Percentiles rank a stretch among this genome's conserved stretches.
Evolutionary conservation across 169 alveolate genomes (phyloP).

Genomic region (Plasmodium sp.): DNA sequence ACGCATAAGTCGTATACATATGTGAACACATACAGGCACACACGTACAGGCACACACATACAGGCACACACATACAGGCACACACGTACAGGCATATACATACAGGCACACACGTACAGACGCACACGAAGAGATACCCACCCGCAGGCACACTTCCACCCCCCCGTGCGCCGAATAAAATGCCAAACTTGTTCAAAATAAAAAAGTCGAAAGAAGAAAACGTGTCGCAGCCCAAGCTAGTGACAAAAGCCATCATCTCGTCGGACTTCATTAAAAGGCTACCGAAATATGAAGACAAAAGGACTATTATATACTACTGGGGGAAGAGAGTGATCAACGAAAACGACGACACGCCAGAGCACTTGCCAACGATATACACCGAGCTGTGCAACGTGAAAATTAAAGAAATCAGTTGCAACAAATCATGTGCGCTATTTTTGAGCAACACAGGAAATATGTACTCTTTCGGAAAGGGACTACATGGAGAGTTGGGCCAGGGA

Average conservation of each 20-base stretch:
- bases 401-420: constrained; percentile 78
- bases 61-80: background rate
- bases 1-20: background rate
- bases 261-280: constrained; percentile 56
- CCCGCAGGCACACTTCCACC: background rate
- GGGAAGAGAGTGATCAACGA: constrained; percentile 73
- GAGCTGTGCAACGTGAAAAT: constrained; percentile 80
- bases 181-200: constrained; percentile 53
- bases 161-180: constrained; percentile 1
- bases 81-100: no score
- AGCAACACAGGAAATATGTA: constrained; percentile 75
- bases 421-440: constrained; percentile 80
- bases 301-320: constrained; percentile 73
- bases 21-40: background rate
- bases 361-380: constrained; percentile 80
- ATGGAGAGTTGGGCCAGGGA: constrained; percentile 86
- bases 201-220: constrained; percentile 65
- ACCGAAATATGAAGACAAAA: constrained; percentile 75
- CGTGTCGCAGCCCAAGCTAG: constrained; percentile 67
- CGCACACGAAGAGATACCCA: background rate
- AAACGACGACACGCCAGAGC: constrained; percentile 68
- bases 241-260: constrained; percentile 67
- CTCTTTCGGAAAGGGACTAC: constrained; percentile 84
- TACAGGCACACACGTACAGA: background rate
- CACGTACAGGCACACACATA: background rate